These are phyloP conservation scores for Oryza punctata DNA, from an alignment of 176 grass and related monocot species.

Conservation along the genomic window DNA sequence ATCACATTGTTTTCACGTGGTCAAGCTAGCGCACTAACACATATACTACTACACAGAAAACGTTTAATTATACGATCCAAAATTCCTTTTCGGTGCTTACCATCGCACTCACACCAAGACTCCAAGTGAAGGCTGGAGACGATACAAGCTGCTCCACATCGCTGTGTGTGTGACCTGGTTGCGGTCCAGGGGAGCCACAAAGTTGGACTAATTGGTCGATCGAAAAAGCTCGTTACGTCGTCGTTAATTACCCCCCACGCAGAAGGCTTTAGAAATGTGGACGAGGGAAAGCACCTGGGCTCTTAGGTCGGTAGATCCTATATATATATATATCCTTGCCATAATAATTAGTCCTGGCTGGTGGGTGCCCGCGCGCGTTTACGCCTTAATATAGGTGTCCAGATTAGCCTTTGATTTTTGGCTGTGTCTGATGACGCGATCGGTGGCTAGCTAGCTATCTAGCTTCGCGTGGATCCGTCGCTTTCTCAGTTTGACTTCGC, in stretches of 20 bases:
- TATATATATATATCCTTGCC: not conserved
- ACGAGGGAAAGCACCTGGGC: slow-evolving; percentile 43
- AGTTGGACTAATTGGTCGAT: slow-evolving; percentile 42
- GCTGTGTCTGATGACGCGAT: slow-evolving; percentile 22
- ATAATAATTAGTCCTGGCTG: slow-evolving; percentile 45
- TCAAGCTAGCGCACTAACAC: slow-evolving; percentile 27
- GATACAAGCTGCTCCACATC: slow-evolving; percentile 10
- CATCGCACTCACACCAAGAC: slow-evolving; percentile 37
- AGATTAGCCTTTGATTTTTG: slow-evolving; percentile 22
- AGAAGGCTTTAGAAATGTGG: slow-evolving; percentile 45
- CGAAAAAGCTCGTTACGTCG: not conserved
- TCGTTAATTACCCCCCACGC: not conserved
- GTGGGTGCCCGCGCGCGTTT: not conserved
- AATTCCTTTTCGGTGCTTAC: slow-evolving; percentile 6
- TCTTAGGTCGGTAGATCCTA: slow-evolving; percentile 1
- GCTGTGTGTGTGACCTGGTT: slow-evolving; percentile 24
- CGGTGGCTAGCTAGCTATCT: not conserved
- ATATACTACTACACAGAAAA: not conserved
- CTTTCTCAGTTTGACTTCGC: slow-evolving; percentile 39
- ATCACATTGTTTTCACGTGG: not conserved
- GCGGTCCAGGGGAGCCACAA: slow-evolving; percentile 51
- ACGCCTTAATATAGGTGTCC: slow-evolving; percentile 34
- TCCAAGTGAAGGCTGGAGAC: slow-evolving; percentile 35
- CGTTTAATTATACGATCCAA: not conserved
- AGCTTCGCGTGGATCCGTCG: slow-evolving; percentile 44